These are phyloP conservation scores for Nepenthes alata DNA, from an alignment of 179 eudicot species.

Conservation along the genomic window DNA sequence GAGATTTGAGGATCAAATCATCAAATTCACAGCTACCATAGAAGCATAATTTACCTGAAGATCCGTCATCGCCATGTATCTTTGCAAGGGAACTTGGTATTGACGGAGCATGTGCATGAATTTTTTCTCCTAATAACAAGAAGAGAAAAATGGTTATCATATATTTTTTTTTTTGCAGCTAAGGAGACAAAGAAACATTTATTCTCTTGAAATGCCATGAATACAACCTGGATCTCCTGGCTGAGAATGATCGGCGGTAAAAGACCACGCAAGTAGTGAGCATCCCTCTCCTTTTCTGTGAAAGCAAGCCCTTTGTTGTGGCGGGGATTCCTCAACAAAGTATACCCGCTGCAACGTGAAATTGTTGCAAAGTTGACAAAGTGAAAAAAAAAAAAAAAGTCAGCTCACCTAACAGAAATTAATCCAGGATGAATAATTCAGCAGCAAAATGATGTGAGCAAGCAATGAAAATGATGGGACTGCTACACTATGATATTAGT, in stretches of 20 bases:
- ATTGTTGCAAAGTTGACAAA: not conserved
- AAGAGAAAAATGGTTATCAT: not conserved
- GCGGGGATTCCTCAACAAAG: constrained; percentile 78
- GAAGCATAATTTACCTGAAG: constrained; percentile 39
- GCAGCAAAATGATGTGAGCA: too few species aligned
- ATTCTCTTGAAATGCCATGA: not conserved
- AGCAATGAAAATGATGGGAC: too few species aligned
- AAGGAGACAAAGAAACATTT: not conserved
- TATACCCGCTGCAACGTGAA: constrained; percentile 46
- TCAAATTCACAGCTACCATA: not conserved
- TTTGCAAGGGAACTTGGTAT: constrained; percentile 39
- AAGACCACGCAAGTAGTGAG: constrained; percentile 39
- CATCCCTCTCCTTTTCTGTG: constrained; percentile 35
- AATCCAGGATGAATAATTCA: too few species aligned
- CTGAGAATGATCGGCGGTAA: constrained; percentile 28
- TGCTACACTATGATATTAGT: too few species aligned
- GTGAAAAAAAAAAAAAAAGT: too few species aligned
- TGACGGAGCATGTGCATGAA: constrained; percentile 24
- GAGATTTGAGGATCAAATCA: not conserved
- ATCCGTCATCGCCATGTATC: constrained; percentile 40
- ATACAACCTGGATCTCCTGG: constrained; percentile 34
- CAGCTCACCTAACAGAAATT: too few species aligned
- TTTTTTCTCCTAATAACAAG: constrained; percentile 41
- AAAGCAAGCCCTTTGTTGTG: constrained; percentile 92
- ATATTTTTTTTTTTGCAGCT: too few species aligned